Base-by-base conservation (phyloP, 2,329 filamentous ascomycete species). In the Graphiopsis chlorocephala region DNA sequence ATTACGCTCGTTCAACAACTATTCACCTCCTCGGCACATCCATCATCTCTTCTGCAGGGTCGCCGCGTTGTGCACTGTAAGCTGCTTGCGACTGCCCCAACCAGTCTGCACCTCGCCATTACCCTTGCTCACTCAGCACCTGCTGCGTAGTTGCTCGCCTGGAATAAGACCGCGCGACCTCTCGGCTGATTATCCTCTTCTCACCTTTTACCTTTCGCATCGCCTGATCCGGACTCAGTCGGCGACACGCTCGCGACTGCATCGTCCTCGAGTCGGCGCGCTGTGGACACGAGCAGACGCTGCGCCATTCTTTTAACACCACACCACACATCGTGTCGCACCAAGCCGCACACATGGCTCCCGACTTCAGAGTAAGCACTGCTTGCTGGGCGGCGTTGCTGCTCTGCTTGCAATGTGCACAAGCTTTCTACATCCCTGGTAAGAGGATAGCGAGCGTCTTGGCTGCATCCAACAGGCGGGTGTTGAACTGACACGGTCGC, bases 361-460 rank as follows among this genome's bases (percentile, higher is more conserved):
- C 72, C 70, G 74, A 80, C 68, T 75, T 73, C 69, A 68, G 77
- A 75, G 72, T 78, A 50, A 42, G 75, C 74, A 76, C 69, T 73
- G 78, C 70, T 76, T 78, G 71, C 65, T 83, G 80, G 74, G 63
- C 63, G 20, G 74, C 88, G 38, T 68, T 85, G 62, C 77, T 85
- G 25, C 72, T 81, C 53, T 72, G 78, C 61, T 69, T 85, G 64
- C 83, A 83, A 33, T 80, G 82, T 65, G 79, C 81, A 20, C 81
- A 88, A 61, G 90, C 89, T 42, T 96, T 96, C 77, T 96, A 96
- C 77, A 90, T 96, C 71, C 92, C 92, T 72, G 92, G 92, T 94
- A 84, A 28, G 14, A n/a, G 64, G 68, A 71, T 67, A 53, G 38
- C 38, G n/a, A 45, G n/a, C 38, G 2, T n/a, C 38, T 20, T 45